Percentiles rank a stretch among this genome's conserved stretches.
phyloP scores from a whole-genome alignment of 371 early-diverging fungal genomes.

The Mucor lusitanicus region DNA sequence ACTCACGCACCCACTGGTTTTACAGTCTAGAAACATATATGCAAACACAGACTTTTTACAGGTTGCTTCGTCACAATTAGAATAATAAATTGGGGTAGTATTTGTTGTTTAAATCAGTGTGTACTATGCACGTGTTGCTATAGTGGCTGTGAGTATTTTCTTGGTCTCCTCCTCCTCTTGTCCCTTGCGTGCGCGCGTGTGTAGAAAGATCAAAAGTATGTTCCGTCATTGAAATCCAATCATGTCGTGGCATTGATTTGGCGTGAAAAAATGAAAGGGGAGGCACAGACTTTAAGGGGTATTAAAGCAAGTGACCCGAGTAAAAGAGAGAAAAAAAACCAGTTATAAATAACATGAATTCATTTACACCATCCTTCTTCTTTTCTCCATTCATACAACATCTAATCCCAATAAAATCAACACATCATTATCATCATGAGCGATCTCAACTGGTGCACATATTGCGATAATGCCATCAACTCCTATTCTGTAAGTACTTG shows the following conservation, averaged over 20 bases:
- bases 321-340: not conserved
- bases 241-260: not conserved
- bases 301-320: not conserved
- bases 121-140: slow-evolving; percentile 3
- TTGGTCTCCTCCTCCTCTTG: not conserved
- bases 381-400: slow-evolving; percentile 5
- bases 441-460: slow-evolving; percentile 36
- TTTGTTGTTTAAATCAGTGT: not conserved
- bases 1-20: slow-evolving; percentile 10
- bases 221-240: slow-evolving; percentile 18
- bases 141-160: slow-evolving; percentile 8
- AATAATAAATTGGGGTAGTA: slow-evolving; percentile 18
- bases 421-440: slow-evolving; percentile 9
- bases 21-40: slow-evolving; percentile 37
- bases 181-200: not conserved
- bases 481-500: slow-evolving; percentile 18
- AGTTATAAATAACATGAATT: not conserved
- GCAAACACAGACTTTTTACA: slow-evolving; percentile 27
- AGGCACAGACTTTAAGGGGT: slow-evolving; percentile 15
- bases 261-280: not conserved
- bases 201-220: not conserved
- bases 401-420: not conserved
- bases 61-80: slow-evolving; percentile 28
- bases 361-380: not conserved
- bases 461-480: slow-evolving; percentile 29